Evolutionary conservation across 1,284 basidiomycete genomes (phyloP).

Genomic region (Psilocybe mexicana): DNA sequence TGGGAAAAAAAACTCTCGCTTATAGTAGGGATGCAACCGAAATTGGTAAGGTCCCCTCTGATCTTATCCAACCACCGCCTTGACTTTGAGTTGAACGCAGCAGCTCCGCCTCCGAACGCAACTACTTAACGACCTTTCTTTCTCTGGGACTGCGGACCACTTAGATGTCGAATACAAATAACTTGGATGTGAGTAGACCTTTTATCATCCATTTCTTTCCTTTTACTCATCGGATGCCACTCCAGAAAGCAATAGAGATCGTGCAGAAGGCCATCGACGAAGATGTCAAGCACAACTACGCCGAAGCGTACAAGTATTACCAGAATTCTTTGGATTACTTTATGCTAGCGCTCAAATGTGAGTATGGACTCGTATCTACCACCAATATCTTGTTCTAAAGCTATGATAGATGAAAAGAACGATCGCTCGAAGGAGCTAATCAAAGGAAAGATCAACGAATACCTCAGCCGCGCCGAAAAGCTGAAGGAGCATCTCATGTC

Average conservation of each 20-base stretch:
- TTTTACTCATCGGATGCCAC: slow-evolving; percentile 6
- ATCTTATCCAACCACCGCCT: not conserved
- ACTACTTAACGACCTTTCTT: not conserved
- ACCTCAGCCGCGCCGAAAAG: slow-evolving; percentile 90
- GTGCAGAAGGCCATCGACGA: slow-evolving; percentile 96
- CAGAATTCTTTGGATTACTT: slow-evolving; percentile 98
- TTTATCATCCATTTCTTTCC: not conserved
- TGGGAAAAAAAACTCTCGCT: too few species aligned
- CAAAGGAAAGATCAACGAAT: slow-evolving; percentile 88
- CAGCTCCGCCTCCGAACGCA: not conserved
- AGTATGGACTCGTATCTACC: slow-evolving; percentile 13
- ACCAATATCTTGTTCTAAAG: not conserved
- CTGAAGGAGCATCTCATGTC: slow-evolving; percentile 82
- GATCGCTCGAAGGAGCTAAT: slow-evolving; percentile 91
- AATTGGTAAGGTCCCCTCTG: not conserved
- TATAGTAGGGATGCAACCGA: not conserved
- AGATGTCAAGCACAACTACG: slow-evolving; percentile 92
- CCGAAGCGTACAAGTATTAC: slow-evolving; percentile 92
- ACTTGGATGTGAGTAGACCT: slow-evolving; percentile 29
- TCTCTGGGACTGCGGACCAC: slow-evolving; percentile 6
- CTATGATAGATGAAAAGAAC: slow-evolving; percentile 87
- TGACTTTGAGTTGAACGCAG: not conserved
- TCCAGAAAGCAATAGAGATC: slow-evolving; percentile 90
- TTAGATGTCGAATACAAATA: slow-evolving; percentile 25
- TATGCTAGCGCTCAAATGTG: slow-evolving; percentile 81